A percentile compares a stretch with the other conserved stretches of the same genome.
Conservation (phyloP, 805 yeast species). For the Geotrichum ghanense region DNA sequence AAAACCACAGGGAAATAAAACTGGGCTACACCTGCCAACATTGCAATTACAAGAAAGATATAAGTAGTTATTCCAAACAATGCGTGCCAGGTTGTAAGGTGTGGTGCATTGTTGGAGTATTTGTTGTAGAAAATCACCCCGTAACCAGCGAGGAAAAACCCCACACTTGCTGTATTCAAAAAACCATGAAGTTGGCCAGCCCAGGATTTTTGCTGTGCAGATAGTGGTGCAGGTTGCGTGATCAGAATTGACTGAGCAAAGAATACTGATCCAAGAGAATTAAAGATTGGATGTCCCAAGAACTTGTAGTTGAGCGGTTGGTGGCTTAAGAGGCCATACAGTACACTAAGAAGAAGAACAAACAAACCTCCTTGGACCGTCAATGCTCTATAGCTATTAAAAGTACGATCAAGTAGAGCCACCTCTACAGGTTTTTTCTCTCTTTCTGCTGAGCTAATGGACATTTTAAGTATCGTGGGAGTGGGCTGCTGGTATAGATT, state of each 20-base stretch:
- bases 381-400: neutral
- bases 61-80: conserved; percentile 17
- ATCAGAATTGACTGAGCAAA: conserved; percentile 18
- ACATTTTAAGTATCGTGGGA: no score
- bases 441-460: no score
- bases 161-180: conserved; percentile 12
- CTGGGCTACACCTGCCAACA: conserved; percentile 17
- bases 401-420: neutral
- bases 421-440: no score
- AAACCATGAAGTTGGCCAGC: conserved; percentile 20
- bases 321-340: neutral
- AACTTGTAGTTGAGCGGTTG: neutral
- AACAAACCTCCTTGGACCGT: neutral
- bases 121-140: conserved; percentile 18
- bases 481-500: no score
- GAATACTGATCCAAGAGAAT: conserved; percentile 15
- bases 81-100: conserved; percentile 21
- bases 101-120: conserved; percentile 15
- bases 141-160: conserved; percentile 12
- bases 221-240: conserved; percentile 18
- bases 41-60: conserved; percentile 8
- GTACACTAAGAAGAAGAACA: neutral
- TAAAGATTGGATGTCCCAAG: conserved; percentile 16
- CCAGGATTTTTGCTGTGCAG: conserved; percentile 14
- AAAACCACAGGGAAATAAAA: conserved; percentile 18